Evolutionary conservation across 2,329 filamentous ascomycete genomes (phyloP), one percentile per base, ranked within the genome.

Genomic region (Metarhizium brunneum): DNA sequence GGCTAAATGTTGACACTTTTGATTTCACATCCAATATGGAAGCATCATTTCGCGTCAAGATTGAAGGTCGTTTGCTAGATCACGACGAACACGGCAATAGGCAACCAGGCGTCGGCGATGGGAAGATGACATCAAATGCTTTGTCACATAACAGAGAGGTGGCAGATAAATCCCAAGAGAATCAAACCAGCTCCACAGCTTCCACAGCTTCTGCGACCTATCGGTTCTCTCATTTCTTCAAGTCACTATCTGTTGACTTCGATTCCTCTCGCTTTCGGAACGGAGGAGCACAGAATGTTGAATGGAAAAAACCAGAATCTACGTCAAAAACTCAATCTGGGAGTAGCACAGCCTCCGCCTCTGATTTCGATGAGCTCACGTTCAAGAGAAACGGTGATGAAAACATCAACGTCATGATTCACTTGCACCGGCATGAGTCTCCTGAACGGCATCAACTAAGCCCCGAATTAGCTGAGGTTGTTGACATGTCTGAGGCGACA

Each of bases 351-450:
- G 79, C 85, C 6, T 77, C 84, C 36, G 83, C 84, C 36, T 82
- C 84, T 48, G 90, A 95, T 65, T 96, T 97, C 65, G 94, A 96
- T 72, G 87, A 88, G 67, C 76, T 99, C 48, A 87, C 91, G 47
- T 97, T 99, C 69, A 90, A 95, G 75, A 84, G 94, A 54, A 90
- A 87, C 64, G 87, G 90, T 38, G 94, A 99, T 67, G 91, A 96
- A 69, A 96, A 95, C 63, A 79, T 88, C 62, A 96, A 96, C 67
- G 85, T 96, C 62, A 92, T 85, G 11, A 87, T 99, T 73, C 95
- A 92, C 65, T 79, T 99, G 38, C 81, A 83, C 60, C 82, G 90
- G 14, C 88, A 95, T 65, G 92, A 97, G 68, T 83, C 84, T 14
- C 91, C 90, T 0, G 92, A 97, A 69, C 82, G 91, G 55, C 96